phyloP scores from a whole-genome alignment of 208 protist species.

The Borovskyia barvae region DNA sequence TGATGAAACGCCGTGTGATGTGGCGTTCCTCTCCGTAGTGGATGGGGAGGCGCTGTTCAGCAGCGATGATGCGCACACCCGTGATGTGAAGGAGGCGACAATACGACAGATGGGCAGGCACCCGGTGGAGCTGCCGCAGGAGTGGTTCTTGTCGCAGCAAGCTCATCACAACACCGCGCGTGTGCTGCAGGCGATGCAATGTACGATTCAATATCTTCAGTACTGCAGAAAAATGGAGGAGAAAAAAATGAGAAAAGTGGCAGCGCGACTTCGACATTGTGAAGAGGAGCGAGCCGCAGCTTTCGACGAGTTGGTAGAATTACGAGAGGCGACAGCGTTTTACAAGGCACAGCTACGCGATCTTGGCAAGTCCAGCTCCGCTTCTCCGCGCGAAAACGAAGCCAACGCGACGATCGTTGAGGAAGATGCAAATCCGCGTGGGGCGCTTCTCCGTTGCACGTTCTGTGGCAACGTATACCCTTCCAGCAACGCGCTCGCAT shows the following conservation, averaged over 20 bases:
- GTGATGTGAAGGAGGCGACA: slow-evolving; percentile 49
- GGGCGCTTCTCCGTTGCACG: slow-evolving; percentile 39
- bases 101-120: slow-evolving; percentile 76
- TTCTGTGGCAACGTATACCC: slow-evolving; percentile 74
- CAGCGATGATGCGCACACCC: slow-evolving; percentile 21
- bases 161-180: slow-evolving; percentile 28
- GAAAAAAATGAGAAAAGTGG: slow-evolving; percentile 8
- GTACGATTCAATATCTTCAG: slow-evolving; percentile 73
- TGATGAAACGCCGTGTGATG: slow-evolving; percentile 53
- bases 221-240: slow-evolving; percentile 26
- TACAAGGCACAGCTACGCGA: slow-evolving; percentile 30
- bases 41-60: slow-evolving; percentile 67
- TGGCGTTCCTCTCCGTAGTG: slow-evolving; percentile 68
- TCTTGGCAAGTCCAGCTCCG: background rate
- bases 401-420: too few relatives aligned
- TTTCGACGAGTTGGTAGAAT: slow-evolving; percentile 67
- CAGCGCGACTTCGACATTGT: slow-evolving; percentile 16
- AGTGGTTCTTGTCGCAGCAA: slow-evolving; percentile 63
- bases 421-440: too few relatives aligned
- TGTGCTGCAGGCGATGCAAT: slow-evolving; percentile 64
- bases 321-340: slow-evolving; percentile 43
- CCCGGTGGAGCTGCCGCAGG: slow-evolving; percentile 33
- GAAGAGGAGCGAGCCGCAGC: slow-evolving; percentile 48
- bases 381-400: background rate
- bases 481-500: slow-evolving; percentile 48